phyloP scores from a whole-genome alignment of 495 filamentous ascomycete species.

The Penicillium silybi region DNA sequence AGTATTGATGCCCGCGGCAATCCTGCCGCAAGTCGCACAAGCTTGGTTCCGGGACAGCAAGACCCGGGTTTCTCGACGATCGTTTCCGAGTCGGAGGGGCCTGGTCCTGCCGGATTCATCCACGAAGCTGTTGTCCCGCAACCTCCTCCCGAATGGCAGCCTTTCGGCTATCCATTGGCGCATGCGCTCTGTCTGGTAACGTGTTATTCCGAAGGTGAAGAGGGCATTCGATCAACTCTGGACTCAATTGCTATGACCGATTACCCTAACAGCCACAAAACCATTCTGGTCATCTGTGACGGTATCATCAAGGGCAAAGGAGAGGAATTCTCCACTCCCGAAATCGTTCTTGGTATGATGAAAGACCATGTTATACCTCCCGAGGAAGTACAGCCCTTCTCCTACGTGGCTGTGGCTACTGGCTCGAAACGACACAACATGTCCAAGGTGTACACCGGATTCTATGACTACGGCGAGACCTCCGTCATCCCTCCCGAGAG shows the following conservation, averaged over 20 bases:
- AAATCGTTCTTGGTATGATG: slow-evolving; percentile 90
- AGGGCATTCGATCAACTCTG: slow-evolving; percentile 87
- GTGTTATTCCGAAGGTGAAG: slow-evolving; percentile 93
- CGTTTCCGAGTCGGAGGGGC: slow-evolving; percentile 61
- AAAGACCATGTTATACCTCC: slow-evolving; percentile 77
- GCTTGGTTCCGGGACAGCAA: slow-evolving; percentile 39
- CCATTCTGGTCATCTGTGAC: slow-evolving; percentile 93
- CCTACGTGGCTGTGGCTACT: slow-evolving; percentile 93
- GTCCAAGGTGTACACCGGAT: slow-evolving; percentile 96
- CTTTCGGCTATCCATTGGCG: slow-evolving; percentile 90
- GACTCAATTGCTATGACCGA: slow-evolving; percentile 97
- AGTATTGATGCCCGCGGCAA: slow-evolving; percentile 41
- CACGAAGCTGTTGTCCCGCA: slow-evolving; percentile 95
- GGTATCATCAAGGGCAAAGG: slow-evolving; percentile 97
- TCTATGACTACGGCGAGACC: slow-evolving; percentile 90
- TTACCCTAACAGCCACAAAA: slow-evolving; percentile 98
- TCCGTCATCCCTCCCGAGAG: slow-evolving; percentile 77
- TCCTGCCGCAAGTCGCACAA: slow-evolving; percentile 47
- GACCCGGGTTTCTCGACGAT: slow-evolving; percentile 51
- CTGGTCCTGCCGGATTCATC: slow-evolving; percentile 88
- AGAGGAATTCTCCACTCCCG: slow-evolving; percentile 81
- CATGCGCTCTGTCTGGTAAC: slow-evolving; percentile 94
- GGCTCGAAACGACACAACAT: slow-evolving; percentile 98
- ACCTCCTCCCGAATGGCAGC: slow-evolving; percentile 95
- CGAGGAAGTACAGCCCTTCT: slow-evolving; percentile 80